phyloP scores from a whole-genome alignment of 1,284 basidiomycete genomes.

The Cryptococcus sp. region DNA sequence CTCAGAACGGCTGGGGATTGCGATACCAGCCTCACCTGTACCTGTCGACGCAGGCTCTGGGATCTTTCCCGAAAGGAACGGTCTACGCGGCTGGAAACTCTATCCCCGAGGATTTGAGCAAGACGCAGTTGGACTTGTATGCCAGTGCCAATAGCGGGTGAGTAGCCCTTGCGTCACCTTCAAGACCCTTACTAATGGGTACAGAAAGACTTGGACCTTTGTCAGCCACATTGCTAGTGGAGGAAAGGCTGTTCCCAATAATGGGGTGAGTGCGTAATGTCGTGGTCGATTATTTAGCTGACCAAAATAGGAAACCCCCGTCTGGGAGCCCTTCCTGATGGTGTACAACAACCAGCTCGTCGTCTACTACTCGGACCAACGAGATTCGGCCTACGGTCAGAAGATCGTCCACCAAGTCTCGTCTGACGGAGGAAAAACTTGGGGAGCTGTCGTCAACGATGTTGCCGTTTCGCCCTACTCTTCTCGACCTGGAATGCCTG shows the following conservation, averaged over 20 bases:
- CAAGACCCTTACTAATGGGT: not conserved
- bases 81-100: constrained; percentile 38
- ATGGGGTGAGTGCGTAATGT: not conserved
- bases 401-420: constrained; percentile 43
- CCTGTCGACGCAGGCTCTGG: constrained; percentile 30
- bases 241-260: constrained; percentile 9
- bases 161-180: not conserved
- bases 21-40: constrained; percentile 42
- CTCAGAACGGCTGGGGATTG: constrained; percentile 36
- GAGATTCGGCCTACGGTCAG: constrained; percentile 41
- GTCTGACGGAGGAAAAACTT: constrained; percentile 35
- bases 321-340: constrained; percentile 29
- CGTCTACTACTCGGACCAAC: constrained; percentile 46
- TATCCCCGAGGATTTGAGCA: constrained; percentile 25
- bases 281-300: too few relatives aligned
- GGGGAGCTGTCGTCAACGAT: constrained; percentile 40
- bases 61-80: constrained; percentile 32
- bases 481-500: constrained; percentile 44
- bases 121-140: constrained; percentile 44
- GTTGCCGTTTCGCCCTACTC: constrained; percentile 32
- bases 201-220: constrained; percentile 34
- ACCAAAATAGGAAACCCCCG: constrained; percentile 25
- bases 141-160: constrained; percentile 38
- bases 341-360: constrained; percentile 39
- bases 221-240: constrained; percentile 19